phyloP scores from a whole-genome alignment of 2,329 filamentous ascomycete genomes.

The Xenoacremonium recifei region DNA sequence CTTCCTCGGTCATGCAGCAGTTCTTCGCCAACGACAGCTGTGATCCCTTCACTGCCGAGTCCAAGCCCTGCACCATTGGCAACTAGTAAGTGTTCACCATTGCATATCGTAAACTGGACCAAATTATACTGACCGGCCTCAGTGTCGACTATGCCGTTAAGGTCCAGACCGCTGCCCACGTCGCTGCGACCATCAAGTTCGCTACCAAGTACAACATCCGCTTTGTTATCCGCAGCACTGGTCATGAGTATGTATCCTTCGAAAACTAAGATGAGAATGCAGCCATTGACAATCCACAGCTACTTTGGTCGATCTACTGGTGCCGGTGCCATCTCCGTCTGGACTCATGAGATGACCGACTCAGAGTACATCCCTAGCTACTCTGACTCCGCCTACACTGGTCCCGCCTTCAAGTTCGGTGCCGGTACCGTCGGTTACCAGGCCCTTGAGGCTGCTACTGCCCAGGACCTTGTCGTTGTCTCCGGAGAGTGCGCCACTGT shows the following conservation, averaged over 20 bases:
- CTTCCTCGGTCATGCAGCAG: conserved; percentile 32
- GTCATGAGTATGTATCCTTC: conserved; percentile 47
- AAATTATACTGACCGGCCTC: too few relatives aligned
- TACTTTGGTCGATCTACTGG: conserved; percentile 57
- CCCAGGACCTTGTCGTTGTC: conserved; percentile 46
- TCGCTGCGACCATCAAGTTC: conserved; percentile 32
- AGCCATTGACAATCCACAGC: conserved; percentile 4
- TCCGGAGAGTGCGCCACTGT: conserved; percentile 56
- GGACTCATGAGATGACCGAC: conserved; percentile 42
- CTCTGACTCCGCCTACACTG: conserved; percentile 43
- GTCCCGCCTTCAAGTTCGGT: conserved; percentile 52
- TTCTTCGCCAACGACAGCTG: conserved; percentile 40
- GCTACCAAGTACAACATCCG: conserved; percentile 41
- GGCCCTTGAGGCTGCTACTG: conserved; percentile 43
- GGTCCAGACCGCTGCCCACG: conserved; percentile 28
- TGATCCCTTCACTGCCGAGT: conserved; percentile 32
- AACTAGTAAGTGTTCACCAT: too few relatives aligned
- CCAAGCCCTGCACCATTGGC: conserved; percentile 41
- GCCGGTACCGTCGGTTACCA: conserved; percentile 54
- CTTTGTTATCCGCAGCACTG: conserved; percentile 51
- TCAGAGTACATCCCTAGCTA: conserved; percentile 37
- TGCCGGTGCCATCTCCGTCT: conserved; percentile 37
- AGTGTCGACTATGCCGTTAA: conserved; percentile 39
- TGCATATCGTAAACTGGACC: too few relatives aligned
- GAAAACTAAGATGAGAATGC: background rate